Base-by-base conservation (phyloP, 2,329 filamentous ascomycete species). In the Arthrobotrys musiformis region DNA sequence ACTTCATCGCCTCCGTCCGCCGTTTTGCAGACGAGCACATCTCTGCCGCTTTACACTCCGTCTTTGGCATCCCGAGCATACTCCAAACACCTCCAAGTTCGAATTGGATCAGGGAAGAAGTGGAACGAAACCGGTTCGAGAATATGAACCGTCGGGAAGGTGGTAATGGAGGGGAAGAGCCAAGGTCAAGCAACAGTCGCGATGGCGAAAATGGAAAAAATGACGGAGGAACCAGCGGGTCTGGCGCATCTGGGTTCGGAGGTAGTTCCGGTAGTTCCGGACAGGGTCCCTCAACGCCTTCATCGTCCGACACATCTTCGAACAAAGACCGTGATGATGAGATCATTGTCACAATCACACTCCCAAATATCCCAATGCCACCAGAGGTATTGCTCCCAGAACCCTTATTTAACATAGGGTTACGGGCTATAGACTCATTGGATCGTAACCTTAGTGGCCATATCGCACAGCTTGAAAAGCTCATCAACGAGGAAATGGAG, bases 61-160 rank as follows among this genome's bases (percentile, higher is more conserved):
- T 81, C 17, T 81, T 81, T 54, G 80, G 80, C 5, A 79, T 81
- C 8, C 80, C 80, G 13, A 80, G 78, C 42, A 80, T 80, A 40
- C 73, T 81, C 9, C 74, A 80, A 9, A 79, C 80, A 7, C 78
- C 80, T 2, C 46, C 67, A 2, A 75, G 68, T 33, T 72, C 58
- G 30, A 79, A 72, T 48, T 81, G 80, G 78, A 73, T 81, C 24
- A 78, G 72, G 37, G 79, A 81, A 24, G 79, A 81, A 24, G 19
- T n/a, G 17, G 74, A 78, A 17, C 61, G 74, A 19, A 68, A 11
- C 22, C 60, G 40, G 30, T 56, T 77, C 56, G 73, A 77, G 22
- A 67, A 54, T 24, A 50, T 66, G 33, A 77, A 48, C 48, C 64
- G 50, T 28, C 58, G 73, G 42, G 73, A 77, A 26, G 72, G 58